phyloP scores from a whole-genome alignment of 2,329 filamentous ascomycete species.

The Clarireedia homoeocarpa region DNA sequence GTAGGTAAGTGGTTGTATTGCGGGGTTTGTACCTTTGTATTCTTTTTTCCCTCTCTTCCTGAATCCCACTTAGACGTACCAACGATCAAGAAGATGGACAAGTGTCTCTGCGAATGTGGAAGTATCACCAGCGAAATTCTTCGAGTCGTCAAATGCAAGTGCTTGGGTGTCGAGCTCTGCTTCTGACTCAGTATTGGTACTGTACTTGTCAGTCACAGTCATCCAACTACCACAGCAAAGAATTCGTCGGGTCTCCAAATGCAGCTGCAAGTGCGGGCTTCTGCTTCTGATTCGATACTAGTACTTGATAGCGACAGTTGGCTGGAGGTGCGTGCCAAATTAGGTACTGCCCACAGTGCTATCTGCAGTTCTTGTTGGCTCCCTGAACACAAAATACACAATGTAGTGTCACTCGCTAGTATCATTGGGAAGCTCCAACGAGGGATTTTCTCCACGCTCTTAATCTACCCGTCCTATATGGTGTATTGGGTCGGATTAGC shows the following conservation, averaged over 20 bases:
- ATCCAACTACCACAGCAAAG: too few relatives aligned
- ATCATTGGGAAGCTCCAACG: background rate
- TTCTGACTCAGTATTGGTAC: too few relatives aligned
- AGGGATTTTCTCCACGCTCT: background rate
- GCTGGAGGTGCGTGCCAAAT: background rate
- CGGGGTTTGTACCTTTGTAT: too few relatives aligned
- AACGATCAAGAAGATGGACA: too few relatives aligned
- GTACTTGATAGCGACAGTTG: background rate
- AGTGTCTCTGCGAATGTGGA: too few relatives aligned
- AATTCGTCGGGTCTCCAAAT: background rate
- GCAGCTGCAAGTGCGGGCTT: background rate
- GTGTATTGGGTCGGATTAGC: background rate
- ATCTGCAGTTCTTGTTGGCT: background rate
- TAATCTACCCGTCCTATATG: background rate
- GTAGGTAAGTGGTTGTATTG: background rate
- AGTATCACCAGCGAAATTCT: too few relatives aligned
- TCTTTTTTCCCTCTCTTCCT: too few relatives aligned
- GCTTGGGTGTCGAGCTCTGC: too few relatives aligned
- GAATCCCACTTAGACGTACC: too few relatives aligned
- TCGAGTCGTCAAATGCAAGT: too few relatives aligned
- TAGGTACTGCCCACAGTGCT: background rate
- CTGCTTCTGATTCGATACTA: background rate
- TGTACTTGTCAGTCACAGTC: too few relatives aligned
- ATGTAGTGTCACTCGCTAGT: background rate
- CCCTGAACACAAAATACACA: background rate